Evolutionary conservation across 163 green algal species (phyloP).

Genomic region (Scenedesmus sp.): DNA sequence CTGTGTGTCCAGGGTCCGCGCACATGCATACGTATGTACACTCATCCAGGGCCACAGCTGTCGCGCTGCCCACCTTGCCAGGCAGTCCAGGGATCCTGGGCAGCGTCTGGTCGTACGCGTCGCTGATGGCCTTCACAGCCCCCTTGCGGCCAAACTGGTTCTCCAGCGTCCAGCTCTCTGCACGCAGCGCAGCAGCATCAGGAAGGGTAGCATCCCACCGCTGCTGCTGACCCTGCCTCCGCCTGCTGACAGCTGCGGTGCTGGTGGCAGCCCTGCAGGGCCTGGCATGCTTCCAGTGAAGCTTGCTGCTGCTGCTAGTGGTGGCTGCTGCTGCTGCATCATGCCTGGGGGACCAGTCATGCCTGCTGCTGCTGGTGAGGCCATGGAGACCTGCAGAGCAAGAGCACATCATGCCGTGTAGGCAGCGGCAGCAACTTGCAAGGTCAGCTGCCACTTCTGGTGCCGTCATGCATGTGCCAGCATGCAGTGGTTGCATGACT

Average conservation of each 20-base stretch:
- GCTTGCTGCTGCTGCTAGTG: not conserved
- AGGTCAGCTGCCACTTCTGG: too few species aligned
- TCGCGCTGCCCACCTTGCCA: conserved; percentile 18
- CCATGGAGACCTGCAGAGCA: conserved; percentile 18
- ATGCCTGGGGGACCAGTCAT: not conserved
- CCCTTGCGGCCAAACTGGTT: conserved; percentile 52
- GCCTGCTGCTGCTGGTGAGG: conserved; percentile 48
- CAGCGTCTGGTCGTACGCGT: conserved; percentile 54
- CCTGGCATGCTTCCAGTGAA: not conserved
- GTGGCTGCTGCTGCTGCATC: not conserved
- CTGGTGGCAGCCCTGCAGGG: not conserved
- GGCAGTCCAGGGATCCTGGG: conserved; percentile 39
- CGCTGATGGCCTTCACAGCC: conserved; percentile 24
- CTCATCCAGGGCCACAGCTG: too few species aligned
- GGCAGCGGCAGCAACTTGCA: not conserved
- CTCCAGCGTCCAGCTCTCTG: conserved; percentile 39
- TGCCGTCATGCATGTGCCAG: too few species aligned
- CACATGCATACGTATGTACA: too few species aligned
- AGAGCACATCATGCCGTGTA: not conserved
- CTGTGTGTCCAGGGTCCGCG: too few species aligned
- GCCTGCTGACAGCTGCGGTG: not conserved
- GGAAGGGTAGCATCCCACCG: not conserved
- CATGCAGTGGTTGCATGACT: too few species aligned
- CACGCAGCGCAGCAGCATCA: conserved; percentile 1
- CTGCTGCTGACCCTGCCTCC: not conserved